Percentiles rank a stretch among this genome's conserved stretches.
Conservation (phyloP, 139 green algal genomes). For the Haematococcus sp. region DNA sequence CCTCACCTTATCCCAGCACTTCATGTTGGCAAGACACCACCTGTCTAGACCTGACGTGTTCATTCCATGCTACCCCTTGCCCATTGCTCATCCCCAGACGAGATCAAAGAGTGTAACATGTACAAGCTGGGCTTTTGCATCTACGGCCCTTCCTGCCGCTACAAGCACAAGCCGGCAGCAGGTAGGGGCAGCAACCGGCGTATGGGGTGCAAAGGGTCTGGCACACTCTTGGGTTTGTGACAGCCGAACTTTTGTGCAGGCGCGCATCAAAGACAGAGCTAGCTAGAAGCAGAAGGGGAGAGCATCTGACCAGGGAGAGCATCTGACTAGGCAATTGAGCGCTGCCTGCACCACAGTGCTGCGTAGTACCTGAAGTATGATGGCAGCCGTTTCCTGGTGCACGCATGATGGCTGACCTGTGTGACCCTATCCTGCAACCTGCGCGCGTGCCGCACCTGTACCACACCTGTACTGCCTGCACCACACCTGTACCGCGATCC, state of each 20-base stretch:
- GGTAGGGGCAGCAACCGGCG: conserved; percentile 29
- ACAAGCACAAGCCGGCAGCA: conserved; percentile 78
- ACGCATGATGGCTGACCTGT: background rate
- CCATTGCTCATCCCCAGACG: conserved; percentile 46
- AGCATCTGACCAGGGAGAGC: background rate
- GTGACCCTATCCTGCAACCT: background rate
- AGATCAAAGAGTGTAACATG: conserved; percentile 99
- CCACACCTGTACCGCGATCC: background rate
- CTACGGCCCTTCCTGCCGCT: conserved; percentile 89
- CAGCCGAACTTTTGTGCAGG: background rate
- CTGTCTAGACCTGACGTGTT: no score
- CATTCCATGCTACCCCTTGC: no score
- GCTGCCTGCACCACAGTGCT: no score
- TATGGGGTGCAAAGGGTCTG: background rate
- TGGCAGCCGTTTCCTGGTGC: background rate
- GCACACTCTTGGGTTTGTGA: background rate
- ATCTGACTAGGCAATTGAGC: no score
- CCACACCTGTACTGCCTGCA: background rate
- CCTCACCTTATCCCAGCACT: no score
- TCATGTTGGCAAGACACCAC: no score
- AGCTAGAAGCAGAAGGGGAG: background rate
- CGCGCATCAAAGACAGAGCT: background rate
- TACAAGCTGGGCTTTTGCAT: conserved; percentile 98
- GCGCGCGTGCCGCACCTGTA: background rate
- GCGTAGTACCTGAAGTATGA: no score